Percentiles rank a stretch among this genome's conserved stretches.
These are phyloP conservation scores for Paramecium octaurelia DNA, from an alignment of 73 alveolate species.

Conservation along the genomic window DNA sequence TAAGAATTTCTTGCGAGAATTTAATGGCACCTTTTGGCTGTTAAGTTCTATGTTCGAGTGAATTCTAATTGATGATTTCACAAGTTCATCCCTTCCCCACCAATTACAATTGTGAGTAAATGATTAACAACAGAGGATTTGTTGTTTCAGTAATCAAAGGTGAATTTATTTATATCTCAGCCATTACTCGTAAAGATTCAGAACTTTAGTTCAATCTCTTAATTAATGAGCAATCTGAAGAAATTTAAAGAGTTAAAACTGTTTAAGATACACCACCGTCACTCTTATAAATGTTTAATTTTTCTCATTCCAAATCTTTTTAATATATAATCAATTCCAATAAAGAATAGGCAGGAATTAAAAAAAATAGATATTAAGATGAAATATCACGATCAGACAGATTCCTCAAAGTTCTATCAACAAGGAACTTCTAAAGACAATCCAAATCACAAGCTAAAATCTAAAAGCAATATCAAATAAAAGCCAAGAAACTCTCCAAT, in stretches of 20 bases:
- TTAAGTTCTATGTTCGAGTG: background rate
- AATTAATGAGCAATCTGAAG: background rate
- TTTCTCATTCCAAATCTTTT: background rate
- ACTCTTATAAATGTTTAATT: background rate
- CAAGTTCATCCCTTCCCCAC: background rate
- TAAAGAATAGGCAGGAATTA: background rate
- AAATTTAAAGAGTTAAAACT: background rate
- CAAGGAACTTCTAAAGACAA: background rate
- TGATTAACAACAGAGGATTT: background rate
- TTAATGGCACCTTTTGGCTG: background rate
- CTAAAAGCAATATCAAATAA: background rate
- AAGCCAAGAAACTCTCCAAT: background rate
- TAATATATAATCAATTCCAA: background rate
- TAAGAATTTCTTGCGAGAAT: background rate
- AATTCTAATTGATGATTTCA: background rate
- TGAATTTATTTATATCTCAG: background rate
- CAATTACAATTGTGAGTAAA: background rate
- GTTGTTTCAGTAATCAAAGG: background rate
- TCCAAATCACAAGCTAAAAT: background rate
- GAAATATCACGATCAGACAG: background rate
- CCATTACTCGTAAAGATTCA: conserved; percentile 3
- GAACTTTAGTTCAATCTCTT: background rate
- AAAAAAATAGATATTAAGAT: background rate
- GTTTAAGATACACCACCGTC: background rate
- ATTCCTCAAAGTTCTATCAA: background rate